A percentile compares a stretch with the other conserved stretches of the same genome.
phyloP scores from a whole-genome alignment of 164 flowering plant genomes.

The Chloranthus sessilifolius region DNA sequence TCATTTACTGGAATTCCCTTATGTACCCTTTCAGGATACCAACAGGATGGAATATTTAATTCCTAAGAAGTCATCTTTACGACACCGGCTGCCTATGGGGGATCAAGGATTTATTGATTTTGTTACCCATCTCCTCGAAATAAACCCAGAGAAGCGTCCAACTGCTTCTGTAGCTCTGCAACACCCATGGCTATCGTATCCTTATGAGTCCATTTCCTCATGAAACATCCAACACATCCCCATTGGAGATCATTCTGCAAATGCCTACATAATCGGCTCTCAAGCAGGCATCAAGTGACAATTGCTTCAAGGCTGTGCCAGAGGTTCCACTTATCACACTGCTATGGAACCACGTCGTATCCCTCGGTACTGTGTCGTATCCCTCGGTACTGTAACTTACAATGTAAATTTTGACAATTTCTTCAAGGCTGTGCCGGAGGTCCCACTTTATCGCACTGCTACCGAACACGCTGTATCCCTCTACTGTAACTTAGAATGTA shows the following conservation, averaged over 20 bases:
- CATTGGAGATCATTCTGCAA: background rate
- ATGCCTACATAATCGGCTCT: background rate
- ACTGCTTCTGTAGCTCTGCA: conserved; percentile 84
- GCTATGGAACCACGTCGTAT: conserved; percentile 21
- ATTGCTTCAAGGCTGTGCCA: background rate
- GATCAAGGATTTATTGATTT: conserved; percentile 94
- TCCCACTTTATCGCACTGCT: conserved; percentile 10
- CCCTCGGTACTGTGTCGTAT: no score
- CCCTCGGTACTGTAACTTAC: no score
- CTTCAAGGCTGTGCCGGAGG: background rate
- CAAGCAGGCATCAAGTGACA: background rate
- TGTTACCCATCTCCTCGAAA: conserved; percentile 77
- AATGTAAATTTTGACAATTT: no score
- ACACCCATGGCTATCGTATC: conserved; percentile 95
- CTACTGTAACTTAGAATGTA: conserved; percentile 31
- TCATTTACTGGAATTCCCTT: no score
- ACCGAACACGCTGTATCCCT: conserved; percentile 25
- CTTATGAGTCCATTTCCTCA: conserved; percentile 94
- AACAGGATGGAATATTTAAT: conserved; percentile 87
- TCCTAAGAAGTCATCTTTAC: conserved; percentile 85
- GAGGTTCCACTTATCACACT: conserved; percentile 12
- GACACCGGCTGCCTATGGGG: conserved; percentile 94
- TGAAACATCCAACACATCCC: conserved; percentile 19
- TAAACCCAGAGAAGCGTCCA: conserved; percentile 90
- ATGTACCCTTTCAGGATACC: conserved; percentile 63